Conservation (phyloP, 495 filamentous ascomycete genomes). For the Peziza echinospora region DNA sequence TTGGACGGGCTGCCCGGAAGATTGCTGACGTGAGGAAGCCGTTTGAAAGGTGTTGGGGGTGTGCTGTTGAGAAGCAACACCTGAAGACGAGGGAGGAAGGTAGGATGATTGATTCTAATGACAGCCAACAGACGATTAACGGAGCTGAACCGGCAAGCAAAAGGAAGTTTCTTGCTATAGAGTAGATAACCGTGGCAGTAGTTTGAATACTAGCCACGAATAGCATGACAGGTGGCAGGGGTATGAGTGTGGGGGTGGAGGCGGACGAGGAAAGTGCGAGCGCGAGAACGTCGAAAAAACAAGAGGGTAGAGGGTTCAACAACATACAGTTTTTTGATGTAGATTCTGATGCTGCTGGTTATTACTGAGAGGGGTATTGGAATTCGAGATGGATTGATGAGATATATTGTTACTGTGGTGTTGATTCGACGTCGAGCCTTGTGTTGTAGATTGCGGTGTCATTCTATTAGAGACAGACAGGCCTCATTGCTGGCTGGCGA, state of each 20-base stretch:
- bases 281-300: not conserved
- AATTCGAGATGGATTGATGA: not conserved
- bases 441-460: constrained; percentile 14
- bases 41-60: not conserved
- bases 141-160: too few species aligned
- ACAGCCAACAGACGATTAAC: too few species aligned
- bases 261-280: not conserved
- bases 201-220: too few species aligned
- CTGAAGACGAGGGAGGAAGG: constrained; percentile 1
- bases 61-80: constrained; percentile 1
- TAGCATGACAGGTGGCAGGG: too few species aligned
- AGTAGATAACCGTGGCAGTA: too few species aligned
- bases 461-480: constrained; percentile 21
- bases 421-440: not conserved
- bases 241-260: too few species aligned
- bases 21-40: not conserved
- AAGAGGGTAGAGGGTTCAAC: not conserved
- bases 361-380: too few species aligned
- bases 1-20: constrained; percentile 10
- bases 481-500: constrained; percentile 15
- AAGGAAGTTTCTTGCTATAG: too few species aligned
- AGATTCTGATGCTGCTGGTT: not conserved
- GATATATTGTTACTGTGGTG: not conserved
- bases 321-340: not conserved
- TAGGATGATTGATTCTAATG: not conserved